Evolutionary conservation across 2,329 filamentous ascomycete genomes (phyloP), one percentile per base, ranked within the genome.

Genomic region (Cladophialophora immunda): DNA sequence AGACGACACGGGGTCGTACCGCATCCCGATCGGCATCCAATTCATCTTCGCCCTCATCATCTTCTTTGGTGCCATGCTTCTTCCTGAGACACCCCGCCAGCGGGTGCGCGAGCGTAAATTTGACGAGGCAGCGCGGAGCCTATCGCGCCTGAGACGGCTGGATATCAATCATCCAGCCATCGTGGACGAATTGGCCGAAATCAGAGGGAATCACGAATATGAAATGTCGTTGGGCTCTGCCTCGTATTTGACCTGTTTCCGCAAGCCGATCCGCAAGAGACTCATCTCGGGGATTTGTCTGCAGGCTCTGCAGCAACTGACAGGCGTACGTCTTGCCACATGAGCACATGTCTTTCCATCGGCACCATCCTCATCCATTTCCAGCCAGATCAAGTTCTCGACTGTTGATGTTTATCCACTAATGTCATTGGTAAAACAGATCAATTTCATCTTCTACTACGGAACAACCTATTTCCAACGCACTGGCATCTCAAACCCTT

Each of bases 131-230:
- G 85, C 88, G 64, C 67, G 79, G 1, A 81, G 87, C 7, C 85
- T 96, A 5, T 80, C 87, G 64, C 85, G 84, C 65, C 86, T 96
- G 32, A 91, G 93, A 76, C 91, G 90, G 68, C 90, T 95, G 81
- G 85, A 89, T 55, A 75, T 80, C 60, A 87, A 90, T 63, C 93
- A 90, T 29, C 86, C 90, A 69, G 93, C 87, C 78, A 89, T 96
- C 80, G 87, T 90, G 80, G 82, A 87, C 68, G 93, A 97, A 81
- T 85, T 96, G 53, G 87, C 90, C 38, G 93, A 97, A 82, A 92
- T 97, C 71, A 85, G 94, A 66, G 93, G 92, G 81, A 97, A 96
- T 84, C 87, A 94, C 80, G 91, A 92, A 80, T 93, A 94, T 77
- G 93, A 97, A 83, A 83, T 90, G 74, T 75, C 25, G 8, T 9